Percentiles rank a stretch among this genome's conserved stretches.
These are phyloP conservation scores for Daldinia decipiens DNA, from an alignment of 495 filamentous ascomycete genomes.

Conservation along the genomic window DNA sequence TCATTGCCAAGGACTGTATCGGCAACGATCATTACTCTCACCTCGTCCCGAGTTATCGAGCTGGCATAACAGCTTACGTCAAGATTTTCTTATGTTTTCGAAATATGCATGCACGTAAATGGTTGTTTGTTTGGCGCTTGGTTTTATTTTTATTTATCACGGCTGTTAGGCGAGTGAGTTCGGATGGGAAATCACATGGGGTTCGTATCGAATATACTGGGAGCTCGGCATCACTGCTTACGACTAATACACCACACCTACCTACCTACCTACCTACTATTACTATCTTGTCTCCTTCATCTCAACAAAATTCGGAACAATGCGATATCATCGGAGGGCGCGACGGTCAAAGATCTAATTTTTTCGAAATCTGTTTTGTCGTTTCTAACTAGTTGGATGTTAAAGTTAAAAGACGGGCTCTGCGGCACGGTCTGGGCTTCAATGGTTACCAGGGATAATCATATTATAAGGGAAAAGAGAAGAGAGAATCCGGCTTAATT, in stretches of 20 bases:
- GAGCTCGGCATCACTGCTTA: slow-evolving; percentile 35
- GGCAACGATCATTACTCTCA: not conserved
- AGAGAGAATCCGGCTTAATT: not conserved
- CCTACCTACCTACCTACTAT: not conserved
- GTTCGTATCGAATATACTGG: slow-evolving; percentile 18
- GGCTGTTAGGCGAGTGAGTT: slow-evolving; percentile 28
- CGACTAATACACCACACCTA: slow-evolving; percentile 35
- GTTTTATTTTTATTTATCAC: slow-evolving; percentile 12
- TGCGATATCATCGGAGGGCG: slow-evolving; percentile 16
- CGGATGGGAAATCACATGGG: slow-evolving; percentile 23
- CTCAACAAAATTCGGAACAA: slow-evolving; percentile 8
- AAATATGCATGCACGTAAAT: slow-evolving; percentile 19
- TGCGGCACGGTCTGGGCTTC: not conserved
- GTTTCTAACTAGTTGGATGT: not conserved
- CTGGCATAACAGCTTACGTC: not conserved
- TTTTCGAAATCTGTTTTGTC: not conserved
- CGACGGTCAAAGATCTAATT: not conserved
- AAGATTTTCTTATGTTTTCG: slow-evolving; percentile 16
- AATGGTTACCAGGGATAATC: not conserved
- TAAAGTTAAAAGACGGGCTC: not conserved
- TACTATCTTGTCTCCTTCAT: not conserved
- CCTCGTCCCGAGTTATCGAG: not conserved
- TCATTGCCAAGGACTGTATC: not conserved
- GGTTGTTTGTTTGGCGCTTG: slow-evolving; percentile 27
- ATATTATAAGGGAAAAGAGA: not conserved